These are phyloP conservation scores for Gossypium herbaceum DNA, from an alignment of 345 rosid species.

Conservation along the genomic window DNA sequence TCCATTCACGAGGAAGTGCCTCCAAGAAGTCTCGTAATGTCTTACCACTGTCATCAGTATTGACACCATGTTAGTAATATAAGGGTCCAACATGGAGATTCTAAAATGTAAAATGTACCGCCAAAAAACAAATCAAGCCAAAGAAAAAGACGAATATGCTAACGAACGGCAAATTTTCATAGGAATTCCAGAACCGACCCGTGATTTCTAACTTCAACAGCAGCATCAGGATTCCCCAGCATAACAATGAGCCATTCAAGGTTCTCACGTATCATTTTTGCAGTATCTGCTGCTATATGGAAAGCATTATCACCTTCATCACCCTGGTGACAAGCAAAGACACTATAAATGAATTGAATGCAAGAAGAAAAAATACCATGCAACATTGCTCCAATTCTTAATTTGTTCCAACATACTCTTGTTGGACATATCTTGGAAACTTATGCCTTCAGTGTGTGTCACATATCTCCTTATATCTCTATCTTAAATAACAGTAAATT, in stretches of 20 bases:
- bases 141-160: background rate
- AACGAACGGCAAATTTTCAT: background rate
- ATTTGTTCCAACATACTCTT: background rate
- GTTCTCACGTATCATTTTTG: slow-evolving; percentile 96
- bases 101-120: background rate
- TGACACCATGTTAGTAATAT: background rate
- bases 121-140: background rate
- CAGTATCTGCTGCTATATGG: slow-evolving; percentile 96
- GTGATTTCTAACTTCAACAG: slow-evolving; percentile 81
- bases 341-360: background rate
- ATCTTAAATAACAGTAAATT: background rate
- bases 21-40: slow-evolving; percentile 85
- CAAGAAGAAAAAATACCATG: slow-evolving; percentile 14
- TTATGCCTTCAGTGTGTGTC: background rate
- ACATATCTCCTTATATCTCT: background rate
- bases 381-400: background rate
- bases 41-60: slow-evolving; percentile 62
- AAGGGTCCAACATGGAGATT: background rate
- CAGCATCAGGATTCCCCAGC: slow-evolving; percentile 79
- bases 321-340: slow-evolving; percentile 48
- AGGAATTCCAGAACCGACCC: slow-evolving; percentile 45
- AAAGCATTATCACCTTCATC: slow-evolving; percentile 92
- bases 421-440: background rate
- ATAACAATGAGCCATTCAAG: slow-evolving; percentile 90
- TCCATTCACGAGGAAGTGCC: slow-evolving; percentile 96